These are phyloP conservation scores for Macrotyloma uniflorum DNA, from an alignment of 306 rosid species.

Conservation along the genomic window DNA sequence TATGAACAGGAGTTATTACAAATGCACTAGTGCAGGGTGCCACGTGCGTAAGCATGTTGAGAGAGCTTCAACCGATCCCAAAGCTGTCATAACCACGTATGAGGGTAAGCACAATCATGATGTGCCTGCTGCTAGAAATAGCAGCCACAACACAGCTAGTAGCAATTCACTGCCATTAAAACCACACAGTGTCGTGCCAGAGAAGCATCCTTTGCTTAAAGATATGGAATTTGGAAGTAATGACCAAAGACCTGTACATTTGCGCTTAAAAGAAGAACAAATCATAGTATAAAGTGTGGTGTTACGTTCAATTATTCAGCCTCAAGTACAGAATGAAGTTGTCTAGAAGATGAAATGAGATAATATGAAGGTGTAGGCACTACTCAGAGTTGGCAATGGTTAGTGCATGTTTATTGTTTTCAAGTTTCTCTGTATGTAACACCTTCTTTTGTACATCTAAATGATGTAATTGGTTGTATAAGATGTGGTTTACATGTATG, in stretches of 20 bases:
- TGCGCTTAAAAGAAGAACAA: slow-evolving; percentile 80
- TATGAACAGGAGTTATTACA: slow-evolving; percentile 89
- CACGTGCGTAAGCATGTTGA: slow-evolving; percentile 96
- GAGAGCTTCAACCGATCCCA: slow-evolving; percentile 88
- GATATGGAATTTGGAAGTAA: slow-evolving; percentile 62
- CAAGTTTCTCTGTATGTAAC: slow-evolving; percentile 47
- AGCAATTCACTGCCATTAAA: slow-evolving; percentile 55
- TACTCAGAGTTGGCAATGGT: slow-evolving; percentile 38
- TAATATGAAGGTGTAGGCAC: slow-evolving; percentile 43
- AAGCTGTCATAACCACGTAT: slow-evolving; percentile 88
- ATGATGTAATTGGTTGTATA: slow-evolving; percentile 52
- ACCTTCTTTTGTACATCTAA: slow-evolving; percentile 54
- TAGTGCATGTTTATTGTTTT: slow-evolving; percentile 47
- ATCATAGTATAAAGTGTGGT: slow-evolving; percentile 46
- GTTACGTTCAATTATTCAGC: background rate
- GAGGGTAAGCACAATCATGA: slow-evolving; percentile 94
- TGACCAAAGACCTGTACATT: slow-evolving; percentile 66
- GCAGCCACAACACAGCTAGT: slow-evolving; percentile 77
- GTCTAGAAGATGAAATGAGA: slow-evolving; percentile 45
- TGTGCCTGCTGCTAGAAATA: slow-evolving; percentile 90
- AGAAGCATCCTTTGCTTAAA: slow-evolving; percentile 64
- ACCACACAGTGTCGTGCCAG: slow-evolving; percentile 45
- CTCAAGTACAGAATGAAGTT: slow-evolving; percentile 43
- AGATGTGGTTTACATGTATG: slow-evolving; percentile 48
- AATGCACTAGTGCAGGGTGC: slow-evolving; percentile 89